These are phyloP conservation scores for Tritrichomonas foetus DNA, from an alignment of 208 protist species.

Conservation along the genomic window DNA sequence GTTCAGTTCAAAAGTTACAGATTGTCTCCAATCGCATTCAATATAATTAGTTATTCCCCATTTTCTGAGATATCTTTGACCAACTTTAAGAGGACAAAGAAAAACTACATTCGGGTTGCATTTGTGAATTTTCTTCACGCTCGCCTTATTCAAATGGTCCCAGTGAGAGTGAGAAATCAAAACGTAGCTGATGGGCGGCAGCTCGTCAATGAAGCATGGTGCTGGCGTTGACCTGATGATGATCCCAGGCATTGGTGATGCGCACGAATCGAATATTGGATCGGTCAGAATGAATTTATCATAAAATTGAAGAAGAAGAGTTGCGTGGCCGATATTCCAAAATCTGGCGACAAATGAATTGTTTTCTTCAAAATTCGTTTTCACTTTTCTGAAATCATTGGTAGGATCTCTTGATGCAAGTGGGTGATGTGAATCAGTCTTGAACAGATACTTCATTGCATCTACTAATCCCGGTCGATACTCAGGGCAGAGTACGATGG, in stretches of 20 bases:
- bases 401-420: no score
- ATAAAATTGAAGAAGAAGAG: conserved; percentile 10
- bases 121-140: neutral
- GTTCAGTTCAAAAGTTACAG: neutral
- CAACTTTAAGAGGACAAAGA: neutral
- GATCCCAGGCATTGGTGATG: neutral
- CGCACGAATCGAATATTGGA: neutral
- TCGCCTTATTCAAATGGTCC: neutral
- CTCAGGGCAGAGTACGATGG: no score
- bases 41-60: neutral
- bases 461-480: no score
- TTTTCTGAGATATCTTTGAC: neutral
- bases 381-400: no score
- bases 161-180: neutral
- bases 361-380: no score
- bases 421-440: no score
- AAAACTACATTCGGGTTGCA: neutral
- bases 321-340: neutral
- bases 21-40: neutral
- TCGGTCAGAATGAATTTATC: neutral
- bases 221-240: neutral
- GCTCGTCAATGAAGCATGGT: neutral
- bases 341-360: no score
- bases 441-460: no score
- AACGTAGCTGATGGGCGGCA: neutral